Evolutionary conservation across 1,139 yeast species (phyloP).

Genomic region (Saccharomyces hybrid): DNA sequence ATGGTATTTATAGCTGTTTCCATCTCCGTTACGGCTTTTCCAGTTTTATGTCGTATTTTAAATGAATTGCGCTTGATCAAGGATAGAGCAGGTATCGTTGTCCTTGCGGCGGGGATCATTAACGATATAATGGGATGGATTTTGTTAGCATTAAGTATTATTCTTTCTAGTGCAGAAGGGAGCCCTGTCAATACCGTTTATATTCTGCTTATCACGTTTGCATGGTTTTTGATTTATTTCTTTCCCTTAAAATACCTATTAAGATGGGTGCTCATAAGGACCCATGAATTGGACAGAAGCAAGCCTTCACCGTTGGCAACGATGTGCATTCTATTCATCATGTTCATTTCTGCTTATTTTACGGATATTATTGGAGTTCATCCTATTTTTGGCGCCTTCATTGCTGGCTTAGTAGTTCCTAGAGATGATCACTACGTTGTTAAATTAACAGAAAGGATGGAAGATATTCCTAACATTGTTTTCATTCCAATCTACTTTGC

Average conservation of each 20-base stretch:
- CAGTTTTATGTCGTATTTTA: constrained; percentile 70
- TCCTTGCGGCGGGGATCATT: constrained; percentile 73
- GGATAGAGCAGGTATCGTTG: constrained; percentile 69
- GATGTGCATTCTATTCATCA: constrained; percentile 46
- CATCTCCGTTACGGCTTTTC: constrained; percentile 75
- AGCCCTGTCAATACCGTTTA: constrained; percentile 61
- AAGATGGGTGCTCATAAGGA: constrained; percentile 40
- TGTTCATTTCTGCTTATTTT: constrained; percentile 62
- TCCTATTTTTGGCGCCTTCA: constrained; percentile 75
- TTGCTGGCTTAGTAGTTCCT: constrained; percentile 71
- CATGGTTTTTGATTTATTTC: constrained; percentile 55
- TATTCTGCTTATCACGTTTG: constrained; percentile 55
- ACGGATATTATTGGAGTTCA: constrained; percentile 79
- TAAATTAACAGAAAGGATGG: constrained; percentile 62
- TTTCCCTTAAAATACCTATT: constrained; percentile 40
- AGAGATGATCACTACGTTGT: constrained; percentile 68
- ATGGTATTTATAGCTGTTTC: constrained; percentile 77
- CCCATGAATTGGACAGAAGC: constrained; percentile 37
- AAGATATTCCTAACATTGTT: constrained; percentile 63
- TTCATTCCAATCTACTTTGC: constrained; percentile 74
- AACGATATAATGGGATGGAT: constrained; percentile 83
- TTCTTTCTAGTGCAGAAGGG: constrained; percentile 62
- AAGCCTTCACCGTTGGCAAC: constrained; percentile 64
- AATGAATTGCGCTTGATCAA: constrained; percentile 63
- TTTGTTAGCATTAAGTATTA: constrained; percentile 63